Conservation (phyloP, 1,284 basidiomycete genomes). For the Naganishia cerealis region DNA sequence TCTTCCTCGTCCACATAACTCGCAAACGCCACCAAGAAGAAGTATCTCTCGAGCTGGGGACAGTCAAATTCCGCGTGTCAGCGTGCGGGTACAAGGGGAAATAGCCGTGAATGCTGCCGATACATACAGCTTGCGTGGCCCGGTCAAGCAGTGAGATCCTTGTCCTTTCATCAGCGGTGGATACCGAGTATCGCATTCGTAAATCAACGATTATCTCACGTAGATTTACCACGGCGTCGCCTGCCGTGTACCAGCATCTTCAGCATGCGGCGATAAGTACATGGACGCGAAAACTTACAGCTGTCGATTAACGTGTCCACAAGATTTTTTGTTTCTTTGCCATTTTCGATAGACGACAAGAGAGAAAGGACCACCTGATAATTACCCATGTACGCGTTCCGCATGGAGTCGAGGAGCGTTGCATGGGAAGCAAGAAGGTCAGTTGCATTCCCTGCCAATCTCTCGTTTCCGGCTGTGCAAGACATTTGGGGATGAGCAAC, state of each 20-base stretch:
- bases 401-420: conserved; percentile 74
- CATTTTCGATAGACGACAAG: conserved; percentile 82
- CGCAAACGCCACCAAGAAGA: conserved; percentile 92
- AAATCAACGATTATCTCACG: conserved; percentile 82
- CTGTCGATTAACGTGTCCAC: conserved; percentile 86
- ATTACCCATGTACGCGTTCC: conserved; percentile 82
- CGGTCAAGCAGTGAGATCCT: conserved; percentile 51
- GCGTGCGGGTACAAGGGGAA: neutral
- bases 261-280: conserved; percentile 19
- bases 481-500: neutral
- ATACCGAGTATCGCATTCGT: conserved; percentile 79
- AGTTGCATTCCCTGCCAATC: conserved; percentile 65
- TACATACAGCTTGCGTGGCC: conserved; percentile 53
- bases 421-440: conserved; percentile 78
- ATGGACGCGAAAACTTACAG: conserved; percentile 60
- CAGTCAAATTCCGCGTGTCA: conserved; percentile 21
- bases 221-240: conserved; percentile 83
- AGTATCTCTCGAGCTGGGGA: conserved; percentile 62
- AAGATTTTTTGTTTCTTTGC: conserved; percentile 74
- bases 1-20: conserved; percentile 77
- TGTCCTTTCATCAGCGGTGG: conserved; percentile 67
- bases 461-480: conserved; percentile 35
- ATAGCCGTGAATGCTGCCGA: neutral
- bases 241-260: conserved; percentile 48
- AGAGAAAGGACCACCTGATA: conserved; percentile 86